phyloP scores from a whole-genome alignment of 1,284 basidiomycete species.

The Heliocybe sulcata region DNA sequence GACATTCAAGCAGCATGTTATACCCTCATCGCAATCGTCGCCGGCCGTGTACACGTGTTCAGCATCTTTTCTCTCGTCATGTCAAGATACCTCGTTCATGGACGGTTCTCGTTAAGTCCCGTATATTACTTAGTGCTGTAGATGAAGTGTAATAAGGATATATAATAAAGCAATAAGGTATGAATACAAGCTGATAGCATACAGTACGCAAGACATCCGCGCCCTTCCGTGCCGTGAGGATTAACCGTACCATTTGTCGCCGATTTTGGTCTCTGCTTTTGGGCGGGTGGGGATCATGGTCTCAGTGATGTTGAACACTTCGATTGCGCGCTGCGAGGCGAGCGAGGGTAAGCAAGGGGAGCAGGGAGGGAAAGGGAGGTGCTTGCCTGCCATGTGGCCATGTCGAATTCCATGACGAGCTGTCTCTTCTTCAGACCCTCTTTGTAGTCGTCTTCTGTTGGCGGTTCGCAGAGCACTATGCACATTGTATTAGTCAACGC shows the following conservation, averaged over 20 bases:
- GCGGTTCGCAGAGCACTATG: conserved; percentile 56
- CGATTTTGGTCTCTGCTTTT: conserved; percentile 43
- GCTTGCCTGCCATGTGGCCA: conserved; percentile 71
- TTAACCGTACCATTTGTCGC: conserved; percentile 65
- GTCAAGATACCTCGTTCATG: too few relatives aligned
- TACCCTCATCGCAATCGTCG: background rate
- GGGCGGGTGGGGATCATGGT: conserved; percentile 62
- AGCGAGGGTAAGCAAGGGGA: background rate
- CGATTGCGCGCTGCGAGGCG: conserved; percentile 59
- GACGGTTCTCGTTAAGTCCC: too few relatives aligned
- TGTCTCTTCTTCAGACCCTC: conserved; percentile 68
- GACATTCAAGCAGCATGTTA: background rate
- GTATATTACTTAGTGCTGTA: too few relatives aligned
- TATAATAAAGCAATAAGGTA: conserved; percentile 1
- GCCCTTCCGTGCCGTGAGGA: background rate
- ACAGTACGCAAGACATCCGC: background rate
- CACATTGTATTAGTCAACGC: too few relatives aligned
- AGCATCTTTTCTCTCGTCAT: background rate
- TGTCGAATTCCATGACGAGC: conserved; percentile 82
- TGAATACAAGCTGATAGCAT: background rate
- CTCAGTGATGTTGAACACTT: conserved; percentile 70
- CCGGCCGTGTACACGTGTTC: background rate
- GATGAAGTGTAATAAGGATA: too few relatives aligned
- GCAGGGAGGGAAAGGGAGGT: background rate
- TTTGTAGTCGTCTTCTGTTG: conserved; percentile 55